Conservation (phyloP, 306 rosid species). For the Fragaria vesca region DNA sequence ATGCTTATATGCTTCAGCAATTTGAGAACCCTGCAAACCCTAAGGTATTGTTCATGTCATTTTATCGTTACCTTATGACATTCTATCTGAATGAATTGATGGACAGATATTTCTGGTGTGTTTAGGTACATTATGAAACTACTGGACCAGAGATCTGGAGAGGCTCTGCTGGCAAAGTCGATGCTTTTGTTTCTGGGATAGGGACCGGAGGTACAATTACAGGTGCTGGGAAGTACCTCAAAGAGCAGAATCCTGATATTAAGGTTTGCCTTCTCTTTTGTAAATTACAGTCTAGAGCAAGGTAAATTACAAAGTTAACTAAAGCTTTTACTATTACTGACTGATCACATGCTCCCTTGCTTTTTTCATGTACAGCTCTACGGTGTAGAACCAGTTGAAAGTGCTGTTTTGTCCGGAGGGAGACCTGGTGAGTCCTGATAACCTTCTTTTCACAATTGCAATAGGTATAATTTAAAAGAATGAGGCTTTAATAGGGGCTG, state of each 20-base stretch:
- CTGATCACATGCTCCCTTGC: conserved; percentile 2
- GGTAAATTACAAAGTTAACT: background rate
- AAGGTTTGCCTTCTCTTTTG: conserved; percentile 50
- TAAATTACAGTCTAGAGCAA: background rate
- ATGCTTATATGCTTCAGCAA: conserved; percentile 81
- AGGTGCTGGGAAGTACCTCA: conserved; percentile 82
- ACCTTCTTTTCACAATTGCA: background rate
- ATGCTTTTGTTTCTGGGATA: conserved; percentile 85
- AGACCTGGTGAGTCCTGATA: conserved; percentile 67
- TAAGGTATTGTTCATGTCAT: conserved; percentile 42
- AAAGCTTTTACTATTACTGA: conserved; percentile 8
- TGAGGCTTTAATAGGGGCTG: background rate
- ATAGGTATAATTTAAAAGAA: background rate
- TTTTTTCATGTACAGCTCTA: conserved; percentile 44
- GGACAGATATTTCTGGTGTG: background rate
- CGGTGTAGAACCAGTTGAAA: conserved; percentile 89
- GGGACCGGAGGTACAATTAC: conserved; percentile 95
- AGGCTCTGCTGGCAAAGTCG: conserved; percentile 67
- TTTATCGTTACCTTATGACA: conserved; percentile 8
- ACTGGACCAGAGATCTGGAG: conserved; percentile 97
- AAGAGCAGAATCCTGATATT: conserved; percentile 75
- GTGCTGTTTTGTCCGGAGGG: conserved; percentile 85
- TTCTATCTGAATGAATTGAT: conserved; percentile 19
- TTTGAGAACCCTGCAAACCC: conserved; percentile 94
- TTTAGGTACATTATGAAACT: conserved; percentile 83